These are phyloP conservation scores for Alternaria sp. DNA, from an alignment of 2,329 filamentous ascomycete species.

Conservation along the genomic window DNA sequence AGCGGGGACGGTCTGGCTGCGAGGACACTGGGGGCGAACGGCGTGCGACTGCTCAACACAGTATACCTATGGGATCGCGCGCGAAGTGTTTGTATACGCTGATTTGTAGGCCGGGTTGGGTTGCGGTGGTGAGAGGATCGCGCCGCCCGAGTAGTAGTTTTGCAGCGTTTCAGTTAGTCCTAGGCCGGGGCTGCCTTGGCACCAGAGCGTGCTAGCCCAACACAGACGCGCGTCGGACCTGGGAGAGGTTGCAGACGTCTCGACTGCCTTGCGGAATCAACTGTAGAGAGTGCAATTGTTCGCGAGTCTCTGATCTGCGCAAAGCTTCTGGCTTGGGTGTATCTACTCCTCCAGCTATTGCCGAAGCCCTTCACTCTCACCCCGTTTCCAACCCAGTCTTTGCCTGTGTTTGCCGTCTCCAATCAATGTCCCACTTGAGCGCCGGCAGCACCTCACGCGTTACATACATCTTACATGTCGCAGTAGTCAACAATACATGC, in stretches of 20 bases:
- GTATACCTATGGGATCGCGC: constrained; percentile 25
- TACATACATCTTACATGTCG: background rate
- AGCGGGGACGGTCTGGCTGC: constrained; percentile 21
- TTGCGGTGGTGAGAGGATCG: constrained; percentile 37
- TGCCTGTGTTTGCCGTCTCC: background rate
- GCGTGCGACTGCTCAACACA: constrained; percentile 24
- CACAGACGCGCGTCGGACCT: constrained; percentile 14
- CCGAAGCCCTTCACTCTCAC: background rate
- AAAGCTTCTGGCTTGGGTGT: background rate
- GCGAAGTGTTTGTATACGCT: constrained; percentile 19
- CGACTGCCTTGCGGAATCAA: background rate
- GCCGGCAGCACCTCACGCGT: constrained; percentile 1
- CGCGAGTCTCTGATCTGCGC: background rate
- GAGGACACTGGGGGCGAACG: constrained; percentile 23
- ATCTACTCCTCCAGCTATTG: background rate
- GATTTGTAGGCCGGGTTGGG: constrained; percentile 28
- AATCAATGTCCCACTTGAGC: background rate
- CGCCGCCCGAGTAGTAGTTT: constrained; percentile 29
- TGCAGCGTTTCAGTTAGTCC: constrained; percentile 33
- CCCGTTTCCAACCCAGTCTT: background rate
- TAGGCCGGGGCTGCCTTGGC: constrained; percentile 19
- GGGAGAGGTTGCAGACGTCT: background rate
- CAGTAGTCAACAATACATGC: background rate
- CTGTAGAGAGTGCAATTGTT: background rate
- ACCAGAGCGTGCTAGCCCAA: constrained; percentile 6